phyloP scores from a whole-genome alignment of 2,329 filamentous ascomycete genomes.

The Penicillium nordicum region DNA sequence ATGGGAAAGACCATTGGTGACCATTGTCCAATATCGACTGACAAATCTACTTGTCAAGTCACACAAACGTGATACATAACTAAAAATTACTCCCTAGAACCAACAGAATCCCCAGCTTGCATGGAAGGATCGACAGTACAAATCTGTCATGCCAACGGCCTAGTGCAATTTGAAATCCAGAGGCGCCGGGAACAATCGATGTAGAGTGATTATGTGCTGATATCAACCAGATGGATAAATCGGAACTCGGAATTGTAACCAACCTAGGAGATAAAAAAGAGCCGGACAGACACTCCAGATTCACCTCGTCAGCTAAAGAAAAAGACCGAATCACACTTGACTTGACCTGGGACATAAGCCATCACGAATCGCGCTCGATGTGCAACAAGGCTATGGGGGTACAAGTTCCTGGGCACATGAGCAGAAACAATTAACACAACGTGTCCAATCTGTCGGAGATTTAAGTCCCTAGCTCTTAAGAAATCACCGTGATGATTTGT shows the following conservation, averaged over 20 bases:
- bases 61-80: background rate
- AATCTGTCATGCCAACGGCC: background rate
- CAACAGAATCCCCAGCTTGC: background rate
- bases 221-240: background rate
- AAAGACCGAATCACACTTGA: background rate
- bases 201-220: background rate
- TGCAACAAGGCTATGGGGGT: background rate
- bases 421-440: background rate
- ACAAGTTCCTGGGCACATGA: background rate
- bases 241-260: background rate
- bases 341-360: background rate
- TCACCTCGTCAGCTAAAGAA: background rate
- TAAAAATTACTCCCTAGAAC: background rate
- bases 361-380: background rate
- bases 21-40: background rate
- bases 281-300: background rate
- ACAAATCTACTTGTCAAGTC: background rate
- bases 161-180: background rate
- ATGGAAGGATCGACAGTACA: background rate
- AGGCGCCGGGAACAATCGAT: background rate
- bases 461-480: background rate
- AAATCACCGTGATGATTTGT: background rate
- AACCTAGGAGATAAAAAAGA: background rate
- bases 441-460: background rate
- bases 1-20: background rate